These are phyloP conservation scores for Neurospora terricola DNA, from an alignment of 495 filamentous ascomycete genomes.

Conservation along the genomic window DNA sequence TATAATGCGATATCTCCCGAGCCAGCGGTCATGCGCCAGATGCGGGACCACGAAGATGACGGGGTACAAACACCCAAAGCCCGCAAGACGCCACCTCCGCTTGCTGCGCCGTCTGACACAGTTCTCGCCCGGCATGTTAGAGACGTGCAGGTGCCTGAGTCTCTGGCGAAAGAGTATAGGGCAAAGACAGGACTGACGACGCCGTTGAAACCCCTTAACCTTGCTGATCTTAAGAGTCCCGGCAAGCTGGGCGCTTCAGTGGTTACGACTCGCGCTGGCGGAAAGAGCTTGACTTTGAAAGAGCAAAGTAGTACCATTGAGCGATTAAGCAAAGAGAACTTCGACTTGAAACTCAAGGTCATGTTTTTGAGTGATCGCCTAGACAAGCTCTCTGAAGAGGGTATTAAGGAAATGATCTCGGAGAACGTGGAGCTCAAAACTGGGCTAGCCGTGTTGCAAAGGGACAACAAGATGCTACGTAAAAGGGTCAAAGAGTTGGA, in stretches of 20 bases:
- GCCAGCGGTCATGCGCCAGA: conserved; percentile 9
- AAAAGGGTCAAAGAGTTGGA: conserved; percentile 75
- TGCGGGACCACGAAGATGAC: conserved; percentile 13
- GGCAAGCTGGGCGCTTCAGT: conserved; percentile 23
- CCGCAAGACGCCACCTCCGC: conserved; percentile 35
- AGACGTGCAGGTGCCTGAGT: conserved; percentile 83
- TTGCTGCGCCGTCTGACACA: conserved; percentile 68
- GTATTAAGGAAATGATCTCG: conserved; percentile 91
- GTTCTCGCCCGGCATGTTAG: conserved; percentile 78
- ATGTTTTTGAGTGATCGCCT: conserved; percentile 91
- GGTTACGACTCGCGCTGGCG: conserved; percentile 50
- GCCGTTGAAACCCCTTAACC: conserved; percentile 40
- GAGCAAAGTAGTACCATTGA: conserved; percentile 97
- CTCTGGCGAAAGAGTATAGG: conserved; percentile 74
- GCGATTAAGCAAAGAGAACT: conserved; percentile 89
- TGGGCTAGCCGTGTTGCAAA: conserved; percentile 71
- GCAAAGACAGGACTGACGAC: conserved; percentile 44
- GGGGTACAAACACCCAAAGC: conserved; percentile 36
- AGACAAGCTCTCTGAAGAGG: conserved; percentile 89
- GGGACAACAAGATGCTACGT: conserved; percentile 75
- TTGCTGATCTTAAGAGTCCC: conserved; percentile 43
- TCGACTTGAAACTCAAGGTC: conserved; percentile 94
- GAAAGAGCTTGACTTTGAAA: conserved; percentile 83
- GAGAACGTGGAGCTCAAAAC: conserved; percentile 96
- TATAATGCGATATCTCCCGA: conserved; percentile 27